Evolutionary conservation across 306 rosid genomes (phyloP).

Genomic region (Cucumis cinereus): DNA sequence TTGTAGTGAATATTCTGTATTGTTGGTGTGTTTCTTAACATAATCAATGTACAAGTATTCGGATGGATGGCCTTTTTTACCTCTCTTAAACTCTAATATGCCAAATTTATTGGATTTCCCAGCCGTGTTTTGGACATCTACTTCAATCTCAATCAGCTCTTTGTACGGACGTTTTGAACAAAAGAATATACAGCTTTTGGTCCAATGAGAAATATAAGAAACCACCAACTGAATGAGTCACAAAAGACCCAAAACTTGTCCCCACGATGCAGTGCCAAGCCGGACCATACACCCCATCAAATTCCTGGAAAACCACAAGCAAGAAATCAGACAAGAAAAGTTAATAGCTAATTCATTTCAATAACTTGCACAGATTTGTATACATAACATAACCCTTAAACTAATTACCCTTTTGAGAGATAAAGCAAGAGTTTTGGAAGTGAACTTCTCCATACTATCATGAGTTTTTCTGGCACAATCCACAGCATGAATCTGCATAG

Average conservation of each 20-base stretch:
- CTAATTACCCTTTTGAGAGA: constrained; percentile 66
- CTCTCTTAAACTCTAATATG: neutral
- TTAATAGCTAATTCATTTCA: neutral
- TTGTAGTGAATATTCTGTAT: neutral
- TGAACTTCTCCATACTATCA: constrained; percentile 87
- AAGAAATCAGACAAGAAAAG: neutral
- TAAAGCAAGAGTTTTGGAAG: constrained; percentile 79
- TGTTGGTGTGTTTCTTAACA: neutral
- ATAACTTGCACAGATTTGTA: neutral
- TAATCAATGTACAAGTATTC: constrained; percentile 4
- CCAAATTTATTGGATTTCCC: constrained; percentile 9
- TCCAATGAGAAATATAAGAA: constrained; percentile 91
- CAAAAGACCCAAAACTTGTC: constrained; percentile 91
- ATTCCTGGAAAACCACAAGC: constrained; percentile 58
- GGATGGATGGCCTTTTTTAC: neutral
- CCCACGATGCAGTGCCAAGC: constrained; percentile 99
- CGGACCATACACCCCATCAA: constrained; percentile 91
- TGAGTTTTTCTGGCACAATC: constrained; percentile 66
- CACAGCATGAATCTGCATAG: constrained; percentile 97
- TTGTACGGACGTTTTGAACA: constrained; percentile 75
- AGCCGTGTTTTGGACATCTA: neutral
- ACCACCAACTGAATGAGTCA: constrained; percentile 88
- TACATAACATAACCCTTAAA: neutral
- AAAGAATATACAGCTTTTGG: constrained; percentile 72
- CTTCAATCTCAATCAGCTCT: neutral